Evolutionary conservation across 1,284 basidiomycete species (phyloP).

Genomic region (Jaminaea rosea): DNA sequence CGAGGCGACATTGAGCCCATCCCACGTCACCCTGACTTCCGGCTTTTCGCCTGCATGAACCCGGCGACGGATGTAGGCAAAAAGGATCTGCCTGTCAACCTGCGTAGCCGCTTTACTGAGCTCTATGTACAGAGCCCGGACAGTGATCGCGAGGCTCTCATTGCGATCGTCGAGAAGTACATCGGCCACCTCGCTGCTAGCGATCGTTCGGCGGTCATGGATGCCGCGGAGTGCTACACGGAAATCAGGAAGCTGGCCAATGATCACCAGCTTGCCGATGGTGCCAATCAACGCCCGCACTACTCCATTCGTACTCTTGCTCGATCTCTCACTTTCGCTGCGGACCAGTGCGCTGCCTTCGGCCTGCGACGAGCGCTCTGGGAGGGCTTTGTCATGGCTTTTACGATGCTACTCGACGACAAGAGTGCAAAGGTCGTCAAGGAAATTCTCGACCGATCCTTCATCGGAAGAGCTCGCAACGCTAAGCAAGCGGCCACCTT

Average conservation of each 20-base stretch:
- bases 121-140: constrained; percentile 90
- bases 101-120: constrained; percentile 88
- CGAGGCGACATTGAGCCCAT: constrained; percentile 85
- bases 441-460: constrained; percentile 63
- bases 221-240: constrained; percentile 83
- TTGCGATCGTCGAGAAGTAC: constrained; percentile 81
- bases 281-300: constrained; percentile 87
- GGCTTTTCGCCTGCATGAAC: constrained; percentile 98
- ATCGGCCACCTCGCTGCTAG: constrained; percentile 73
- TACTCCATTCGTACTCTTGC: constrained; percentile 95
- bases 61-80: constrained; percentile 98
- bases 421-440: constrained; percentile 65
- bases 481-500: constrained; percentile 36
- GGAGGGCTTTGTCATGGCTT: constrained; percentile 96
- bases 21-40: constrained; percentile 85
- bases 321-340: constrained; percentile 81
- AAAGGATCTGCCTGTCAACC: constrained; percentile 83
- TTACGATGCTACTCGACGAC: constrained; percentile 83
- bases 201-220: constrained; percentile 78
- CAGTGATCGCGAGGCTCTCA: constrained; percentile 77
- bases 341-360: constrained; percentile 68
- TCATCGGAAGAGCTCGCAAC: constrained; percentile 77
- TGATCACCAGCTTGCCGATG: constrained; percentile 79
- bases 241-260: constrained; percentile 72
- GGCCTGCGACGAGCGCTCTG: constrained; percentile 73